Conservation (phyloP, 2,329 filamentous ascomycete species). For the Epichloe amarillans region DNA sequence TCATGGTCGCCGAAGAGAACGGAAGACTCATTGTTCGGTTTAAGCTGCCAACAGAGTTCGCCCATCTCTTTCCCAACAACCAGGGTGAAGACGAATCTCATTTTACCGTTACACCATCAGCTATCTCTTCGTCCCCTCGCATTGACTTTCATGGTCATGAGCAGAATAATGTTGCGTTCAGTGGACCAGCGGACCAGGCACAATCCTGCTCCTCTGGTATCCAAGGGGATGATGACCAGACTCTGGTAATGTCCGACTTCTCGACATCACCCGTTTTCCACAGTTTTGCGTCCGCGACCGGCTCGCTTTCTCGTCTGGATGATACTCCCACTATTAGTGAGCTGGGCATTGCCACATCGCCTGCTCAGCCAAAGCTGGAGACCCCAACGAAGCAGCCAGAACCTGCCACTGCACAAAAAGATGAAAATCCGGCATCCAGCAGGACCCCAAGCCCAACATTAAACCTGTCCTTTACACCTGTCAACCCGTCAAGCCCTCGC, state of each 20-base stretch:
- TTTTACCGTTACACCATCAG: conserved; percentile 12
- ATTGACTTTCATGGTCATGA: conserved; percentile 7
- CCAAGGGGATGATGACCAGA: not conserved
- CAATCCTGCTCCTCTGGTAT: not conserved
- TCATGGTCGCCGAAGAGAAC: conserved; percentile 15
- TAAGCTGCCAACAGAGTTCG: conserved; percentile 22
- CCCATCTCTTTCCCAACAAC: conserved; percentile 17
- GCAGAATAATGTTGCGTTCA: not conserved
- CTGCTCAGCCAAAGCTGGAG: not conserved
- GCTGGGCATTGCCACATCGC: not conserved
- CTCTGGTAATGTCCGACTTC: conserved; percentile 1
- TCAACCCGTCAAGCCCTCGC: not conserved
- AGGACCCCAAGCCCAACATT: not conserved
- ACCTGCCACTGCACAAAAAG: not conserved
- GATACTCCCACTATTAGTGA: not conserved
- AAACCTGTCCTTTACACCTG: not conserved
- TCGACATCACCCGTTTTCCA: not conserved
- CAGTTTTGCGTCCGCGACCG: not conserved
- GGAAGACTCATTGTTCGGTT: conserved; percentile 23
- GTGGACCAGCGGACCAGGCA: not conserved
- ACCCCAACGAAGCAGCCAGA: not conserved
- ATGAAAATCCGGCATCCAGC: not conserved
- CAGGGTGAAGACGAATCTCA: conserved; percentile 16
- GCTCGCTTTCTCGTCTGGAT: not conserved
- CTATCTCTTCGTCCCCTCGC: conserved; percentile 13